These are phyloP conservation scores for Pogostemon cablin DNA, from an alignment of 257 asterid genomes.

Conservation along the genomic window DNA sequence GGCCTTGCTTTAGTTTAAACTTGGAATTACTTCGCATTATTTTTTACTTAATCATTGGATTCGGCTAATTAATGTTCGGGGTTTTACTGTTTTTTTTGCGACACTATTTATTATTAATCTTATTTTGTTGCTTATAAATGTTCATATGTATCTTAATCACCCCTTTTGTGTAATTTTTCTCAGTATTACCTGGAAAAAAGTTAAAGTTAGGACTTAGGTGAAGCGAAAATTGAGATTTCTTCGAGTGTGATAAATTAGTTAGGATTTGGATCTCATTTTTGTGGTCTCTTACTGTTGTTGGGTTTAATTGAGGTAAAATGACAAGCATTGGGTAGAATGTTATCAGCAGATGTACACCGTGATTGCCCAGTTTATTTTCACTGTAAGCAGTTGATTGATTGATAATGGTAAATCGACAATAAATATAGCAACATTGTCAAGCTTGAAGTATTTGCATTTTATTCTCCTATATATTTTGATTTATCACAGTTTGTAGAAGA, in stretches of 20 bases:
- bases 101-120: conserved; percentile 7
- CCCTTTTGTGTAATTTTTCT: conserved; percentile 6
- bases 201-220: neutral
- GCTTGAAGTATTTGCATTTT: neutral
- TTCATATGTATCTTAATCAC: conserved; percentile 8
- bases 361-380: neutral
- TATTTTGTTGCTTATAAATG: conserved; percentile 10
- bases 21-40: conserved; percentile 19
- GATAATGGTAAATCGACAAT: neutral
- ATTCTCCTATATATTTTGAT: conserved; percentile 1
- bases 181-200: neutral
- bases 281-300: conserved; percentile 16
- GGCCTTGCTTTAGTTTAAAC: neutral
- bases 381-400: neutral
- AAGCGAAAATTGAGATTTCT: neutral
- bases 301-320: neutral
- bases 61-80: neutral
- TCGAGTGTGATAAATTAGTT: neutral
- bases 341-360: neutral
- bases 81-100: neutral
- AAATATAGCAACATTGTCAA: neutral
- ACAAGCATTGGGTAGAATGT: neutral
- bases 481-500: neutral
- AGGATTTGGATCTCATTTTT: neutral
- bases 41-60: conserved; percentile 14